Evolutionary conservation across 2,329 filamentous ascomycete genomes (phyloP), one percentile per base, ranked within the genome.

Genomic region (Xylariaceae sp.): DNA sequence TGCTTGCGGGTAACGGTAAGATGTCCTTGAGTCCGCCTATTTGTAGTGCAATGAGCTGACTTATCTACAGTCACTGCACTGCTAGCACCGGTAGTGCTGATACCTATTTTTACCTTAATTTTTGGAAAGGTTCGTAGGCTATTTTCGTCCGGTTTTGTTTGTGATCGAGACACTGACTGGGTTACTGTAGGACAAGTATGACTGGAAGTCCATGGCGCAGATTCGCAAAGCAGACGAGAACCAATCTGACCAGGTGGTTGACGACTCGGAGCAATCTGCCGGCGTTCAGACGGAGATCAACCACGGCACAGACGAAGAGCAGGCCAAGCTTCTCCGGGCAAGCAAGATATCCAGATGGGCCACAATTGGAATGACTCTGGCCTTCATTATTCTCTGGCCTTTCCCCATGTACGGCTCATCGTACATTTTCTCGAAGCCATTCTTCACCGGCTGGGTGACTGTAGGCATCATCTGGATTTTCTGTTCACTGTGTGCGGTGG

Each of bases 401-500:
- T 93, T 96, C 82, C 92, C 92, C 1, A 86, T 96, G 85, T 96
- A 94, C 70, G 92, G 90, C 9, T 81, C 81, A 0, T 83, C 83
- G 0, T 96, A 96, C 71, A 82, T 96, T 56, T 95, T 94, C 75
- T 86, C 81, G 73, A 88, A 90, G 78, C 80, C 80, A 23, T 94
- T 94, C 78, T 94, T 93, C 74, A 90, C 88, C 0, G 89, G 89
- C 51, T 93, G 89, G 89, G 84, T 92, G 9, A 80, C 84, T 1
- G 83, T 90, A 7, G 88, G 87, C 8, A 89, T 94, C 57, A 78
- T 92, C 48, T 94, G 90, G 90, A 81, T 93, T 66, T 91, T 92
- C 72, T 84, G 82, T 67, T 88, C 85, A 2, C 76, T 86, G 1
- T 78, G 87, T 57, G 88, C 85, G 8, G 90, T 96, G 0, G 90